Evolutionary conservation across 225 moss, liverwort and hornwort genomes (phyloP).

Genomic region (Pleurozium schreberi): DNA sequence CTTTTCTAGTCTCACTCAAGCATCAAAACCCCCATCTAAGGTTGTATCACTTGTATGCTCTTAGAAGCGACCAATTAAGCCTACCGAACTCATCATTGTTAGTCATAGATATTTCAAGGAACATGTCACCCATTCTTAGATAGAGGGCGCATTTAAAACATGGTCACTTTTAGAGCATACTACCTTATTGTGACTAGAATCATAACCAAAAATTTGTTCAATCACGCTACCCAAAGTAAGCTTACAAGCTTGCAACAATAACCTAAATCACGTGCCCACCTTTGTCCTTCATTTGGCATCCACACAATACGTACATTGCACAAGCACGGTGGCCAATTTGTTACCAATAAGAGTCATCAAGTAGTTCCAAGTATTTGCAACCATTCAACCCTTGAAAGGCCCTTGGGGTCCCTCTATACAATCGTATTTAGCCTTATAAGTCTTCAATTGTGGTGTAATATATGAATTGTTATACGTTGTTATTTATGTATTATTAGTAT

Average conservation of each 20-base stretch:
- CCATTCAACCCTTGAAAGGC: neutral
- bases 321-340: neutral
- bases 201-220: neutral
- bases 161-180: too few species aligned
- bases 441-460: too few species aligned
- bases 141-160: too few species aligned
- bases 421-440: too few species aligned
- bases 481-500: too few species aligned
- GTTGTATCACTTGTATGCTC: too few species aligned
- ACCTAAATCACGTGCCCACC: neutral
- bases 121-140: too few species aligned
- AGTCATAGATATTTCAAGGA: too few species aligned
- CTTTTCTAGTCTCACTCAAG: neutral
- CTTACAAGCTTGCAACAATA: neutral
- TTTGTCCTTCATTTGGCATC: neutral
- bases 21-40: neutral
- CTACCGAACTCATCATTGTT: too few species aligned
- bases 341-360: neutral
- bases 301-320: neutral
- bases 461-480: too few species aligned
- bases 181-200: neutral
- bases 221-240: neutral
- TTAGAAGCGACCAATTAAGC: too few species aligned
- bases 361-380: neutral
- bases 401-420: too few species aligned